A percentile compares a stretch with the other conserved stretches of the same genome.
These are phyloP conservation scores for Penicillium griseofulvum DNA, from an alignment of 2,329 filamentous ascomycete species.

Conservation along the genomic window DNA sequence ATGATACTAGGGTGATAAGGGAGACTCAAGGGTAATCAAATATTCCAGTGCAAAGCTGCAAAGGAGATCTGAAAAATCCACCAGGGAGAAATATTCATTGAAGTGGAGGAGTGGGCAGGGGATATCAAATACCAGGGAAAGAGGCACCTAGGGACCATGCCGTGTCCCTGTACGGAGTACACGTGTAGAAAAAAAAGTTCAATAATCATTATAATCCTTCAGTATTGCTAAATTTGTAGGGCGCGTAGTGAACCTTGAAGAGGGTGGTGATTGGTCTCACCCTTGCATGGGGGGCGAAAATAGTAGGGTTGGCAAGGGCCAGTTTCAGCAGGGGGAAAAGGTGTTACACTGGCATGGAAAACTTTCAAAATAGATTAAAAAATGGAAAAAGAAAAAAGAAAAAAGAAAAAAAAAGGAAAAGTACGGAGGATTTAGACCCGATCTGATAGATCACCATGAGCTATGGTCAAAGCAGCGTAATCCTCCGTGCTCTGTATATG, in stretches of 20 bases:
- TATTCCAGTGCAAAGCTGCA: conserved; percentile 6
- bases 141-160: conserved; percentile 8
- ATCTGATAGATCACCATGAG: conserved; percentile 33
- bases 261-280: conserved; percentile 11
- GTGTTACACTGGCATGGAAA: neutral
- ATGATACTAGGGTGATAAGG: neutral
- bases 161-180: conserved; percentile 15
- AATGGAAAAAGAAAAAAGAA: neutral
- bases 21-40: neutral
- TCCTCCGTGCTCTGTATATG: conserved; percentile 8
- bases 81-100: conserved; percentile 5
- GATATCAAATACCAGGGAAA: conserved; percentile 1
- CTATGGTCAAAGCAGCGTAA: conserved; percentile 21
- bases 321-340: conserved; percentile 11
- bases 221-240: neutral
- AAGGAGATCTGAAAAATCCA: conserved; percentile 2
- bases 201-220: neutral
- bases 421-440: neutral
- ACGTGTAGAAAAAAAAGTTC: conserved; percentile 19
- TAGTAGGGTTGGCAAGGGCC: conserved; percentile 3
- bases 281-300: conserved; percentile 5
- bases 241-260: neutral
- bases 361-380: conserved; percentile 6
- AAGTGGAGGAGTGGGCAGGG: neutral
- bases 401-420: neutral